Evolutionary conservation across 805 yeast species (phyloP).

Genomic region (Candida michaelii): DNA sequence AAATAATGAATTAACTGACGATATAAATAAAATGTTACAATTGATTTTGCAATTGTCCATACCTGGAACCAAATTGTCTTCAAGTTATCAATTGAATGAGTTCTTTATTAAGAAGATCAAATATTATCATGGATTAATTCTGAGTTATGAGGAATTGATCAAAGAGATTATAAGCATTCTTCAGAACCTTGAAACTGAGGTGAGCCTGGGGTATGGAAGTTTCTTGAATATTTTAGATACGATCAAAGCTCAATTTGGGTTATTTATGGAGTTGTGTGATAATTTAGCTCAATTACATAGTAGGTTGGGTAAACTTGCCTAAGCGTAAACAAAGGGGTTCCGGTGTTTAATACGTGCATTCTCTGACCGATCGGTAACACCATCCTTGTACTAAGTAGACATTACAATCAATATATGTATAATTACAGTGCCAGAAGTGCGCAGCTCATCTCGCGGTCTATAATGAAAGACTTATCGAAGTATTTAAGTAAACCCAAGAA

Average conservation of each 20-base stretch:
- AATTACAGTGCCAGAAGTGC: too few relatives aligned
- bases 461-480: conserved; percentile 10
- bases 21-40: conserved; percentile 53
- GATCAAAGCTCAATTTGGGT: conserved; percentile 62
- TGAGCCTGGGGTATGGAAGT: conserved; percentile 41
- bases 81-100: conserved; percentile 53
- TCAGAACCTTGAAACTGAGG: conserved; percentile 39
- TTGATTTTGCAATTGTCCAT: conserved; percentile 50
- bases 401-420: background rate
- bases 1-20: conserved; percentile 45
- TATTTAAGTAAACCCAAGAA: conserved; percentile 11
- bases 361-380: too few relatives aligned
- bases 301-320: conserved; percentile 20
- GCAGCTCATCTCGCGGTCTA: too few relatives aligned
- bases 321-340: too few relatives aligned
- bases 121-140: conserved; percentile 46
- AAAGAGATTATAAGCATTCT: conserved; percentile 58
- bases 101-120: conserved; percentile 54
- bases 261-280: conserved; percentile 76
- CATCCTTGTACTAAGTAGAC: background rate
- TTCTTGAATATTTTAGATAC: conserved; percentile 54
- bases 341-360: too few relatives aligned
- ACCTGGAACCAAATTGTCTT: conserved; percentile 59
- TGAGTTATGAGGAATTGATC: conserved; percentile 61
- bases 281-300: conserved; percentile 67